Base-by-base conservation (phyloP, 345 rosid species). In the Salix caprea region DNA sequence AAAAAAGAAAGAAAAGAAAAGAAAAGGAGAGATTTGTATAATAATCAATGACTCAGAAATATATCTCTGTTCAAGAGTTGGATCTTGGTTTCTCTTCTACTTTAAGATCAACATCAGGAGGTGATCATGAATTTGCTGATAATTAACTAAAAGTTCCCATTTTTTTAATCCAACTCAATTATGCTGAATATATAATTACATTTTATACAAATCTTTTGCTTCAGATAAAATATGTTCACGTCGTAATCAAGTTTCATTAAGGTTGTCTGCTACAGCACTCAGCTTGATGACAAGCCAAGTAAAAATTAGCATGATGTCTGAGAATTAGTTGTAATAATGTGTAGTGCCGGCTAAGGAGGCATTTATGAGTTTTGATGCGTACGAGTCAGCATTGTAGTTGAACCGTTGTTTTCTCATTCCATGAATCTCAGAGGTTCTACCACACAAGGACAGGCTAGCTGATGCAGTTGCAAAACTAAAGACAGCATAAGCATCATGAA, bases 211-310 rank as follows among this genome's bases (percentile, higher is more conserved):
- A 50, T 50, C 21, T 36, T 50, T 50, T 50, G 56, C 56, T 50
- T 50, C 56, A 50, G 7, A 50, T 9, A 16, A 24, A 15, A 5
- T 23, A n/a, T 58, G 11, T 13, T 58, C 61, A 30, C 3, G 15
- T 48, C 34, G 70, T 79, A 65, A 74, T 69, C 54, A 37, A 9
- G 70, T 34, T 75, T 74, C 18, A 65, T 30, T 34, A 75, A 36
- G 37, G 37, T 75, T 56, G 76, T 54, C 48, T 32, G 10, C 50
- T 54, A 52, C 23, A 52, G 71, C 42, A 9, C 54, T 15, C 19
- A 70, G 70, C 60, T 70, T 65, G 40, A 65, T 28, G 61, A 9
- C 54, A 48, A 42, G 18, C 32, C 62, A 74, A 19, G 39, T 39
- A 34, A 44, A 34, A 69, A 34, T 72, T 5, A 16, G 18, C 56